A percentile compares a stretch with the other conserved stretches of the same genome.
phyloP scores from a whole-genome alignment of 257 asterid species.

The Gynochthodes officinalis region DNA sequence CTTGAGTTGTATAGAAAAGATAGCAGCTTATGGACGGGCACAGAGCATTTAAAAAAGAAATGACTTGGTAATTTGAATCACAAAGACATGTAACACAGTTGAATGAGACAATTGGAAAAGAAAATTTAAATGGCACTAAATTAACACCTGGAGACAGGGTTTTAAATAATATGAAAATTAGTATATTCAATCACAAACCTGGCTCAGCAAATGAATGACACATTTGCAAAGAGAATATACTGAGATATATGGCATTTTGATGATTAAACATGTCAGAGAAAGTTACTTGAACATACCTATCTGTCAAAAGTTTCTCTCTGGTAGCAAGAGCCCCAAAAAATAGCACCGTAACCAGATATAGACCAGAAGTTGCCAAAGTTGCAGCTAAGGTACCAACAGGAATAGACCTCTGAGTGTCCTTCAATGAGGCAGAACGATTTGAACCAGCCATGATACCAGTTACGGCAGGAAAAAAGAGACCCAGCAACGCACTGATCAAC shows the following conservation, averaged over 20 bases:
- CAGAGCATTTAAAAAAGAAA: neutral
- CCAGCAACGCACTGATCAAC: constrained; percentile 89
- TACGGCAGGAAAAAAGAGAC: constrained; percentile 99
- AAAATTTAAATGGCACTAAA: neutral
- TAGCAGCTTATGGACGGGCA: neutral
- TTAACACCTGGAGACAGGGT: neutral
- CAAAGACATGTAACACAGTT: neutral
- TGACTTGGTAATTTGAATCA: neutral
- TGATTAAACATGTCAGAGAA: neutral
- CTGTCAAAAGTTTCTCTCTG: constrained; percentile 93
- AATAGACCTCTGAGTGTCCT: constrained; percentile 97
- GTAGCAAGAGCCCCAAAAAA: constrained; percentile 95
- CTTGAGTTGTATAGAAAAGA: neutral
- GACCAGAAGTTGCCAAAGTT: constrained; percentile 69
- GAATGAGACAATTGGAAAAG: neutral
- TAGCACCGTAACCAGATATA: constrained; percentile 72
- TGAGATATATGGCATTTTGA: neutral
- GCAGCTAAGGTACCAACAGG: constrained; percentile 97
- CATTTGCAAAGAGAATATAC: neutral
- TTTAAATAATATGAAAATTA: neutral
- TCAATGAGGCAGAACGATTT: constrained; percentile 95
- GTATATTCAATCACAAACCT: neutral
- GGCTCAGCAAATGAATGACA: neutral
- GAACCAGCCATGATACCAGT: constrained; percentile 99
- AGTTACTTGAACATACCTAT: constrained; percentile 52